Base-by-base conservation (phyloP, 2,329 filamentous ascomycete species). In the Sarocladium oryzae region DNA sequence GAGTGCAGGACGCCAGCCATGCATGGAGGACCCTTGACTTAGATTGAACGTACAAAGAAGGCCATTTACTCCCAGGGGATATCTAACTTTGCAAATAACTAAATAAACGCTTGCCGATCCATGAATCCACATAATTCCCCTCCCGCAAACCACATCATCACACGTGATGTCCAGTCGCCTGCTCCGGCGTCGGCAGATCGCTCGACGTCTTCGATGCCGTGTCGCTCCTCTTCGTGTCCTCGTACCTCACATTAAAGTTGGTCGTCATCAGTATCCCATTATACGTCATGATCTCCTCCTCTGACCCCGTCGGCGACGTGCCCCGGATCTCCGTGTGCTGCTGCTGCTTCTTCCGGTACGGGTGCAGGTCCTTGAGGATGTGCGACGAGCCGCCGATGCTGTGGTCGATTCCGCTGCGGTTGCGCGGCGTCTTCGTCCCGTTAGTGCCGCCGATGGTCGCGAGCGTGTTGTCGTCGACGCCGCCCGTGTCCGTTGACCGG, bases 201-300 rank as follows among this genome's bases (percentile, higher is more conserved):
- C 26, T 45, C 24, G 37, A 45, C 13, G 20, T 51, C 28, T 43
- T 33, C 18, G 40, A 53, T 10, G 20, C 46, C 37, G 13, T 18
- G 35, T 52, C 52, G 36, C 43, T 45, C 30, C 37, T 43, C 28
- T 52, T 51, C 21, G 48, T 48, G 26, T 50, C 32, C 30, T 54
- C 50, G 20, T 52, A 54, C 38, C 13, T 37, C 6, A 54, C 46
- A 23, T 50, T 46, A 26, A 54, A 32, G 18, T 54, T 50, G 18
- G 53, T 54, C 8, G 66, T 69, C 33, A 66, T 60, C 48, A 71
- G 56, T 30, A 71, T 71, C 30, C 67, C 66, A 43, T 69, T 65
- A 54, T 68, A 65, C 3, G 65, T 64, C 61, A 69, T 67, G 36
- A 69, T 69, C 53, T 69, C 66, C 55, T 69, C 67, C 54, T 69